These are phyloP conservation scores for Lachnellula arida DNA, from an alignment of 2,329 filamentous ascomycete species.

Conservation along the genomic window DNA sequence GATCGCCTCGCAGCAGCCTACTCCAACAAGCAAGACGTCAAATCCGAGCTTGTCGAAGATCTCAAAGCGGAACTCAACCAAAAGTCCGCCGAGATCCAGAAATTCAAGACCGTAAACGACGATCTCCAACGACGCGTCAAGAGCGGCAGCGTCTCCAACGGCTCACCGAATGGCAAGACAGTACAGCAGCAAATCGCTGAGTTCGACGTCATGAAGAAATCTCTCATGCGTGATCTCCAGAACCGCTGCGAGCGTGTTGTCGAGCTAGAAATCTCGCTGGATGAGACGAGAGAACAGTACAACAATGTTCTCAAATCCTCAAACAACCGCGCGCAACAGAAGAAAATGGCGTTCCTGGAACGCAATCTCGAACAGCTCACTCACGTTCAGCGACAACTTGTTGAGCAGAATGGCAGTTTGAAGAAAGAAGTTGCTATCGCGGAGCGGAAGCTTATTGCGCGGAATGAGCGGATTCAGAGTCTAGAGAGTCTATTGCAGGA, in stretches of 20 bases:
- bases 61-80: slow-evolving; percentile 70
- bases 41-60: slow-evolving; percentile 69
- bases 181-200: slow-evolving; percentile 97
- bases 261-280: slow-evolving; percentile 94
- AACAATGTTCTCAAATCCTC: slow-evolving; percentile 95
- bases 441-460: slow-evolving; percentile 91
- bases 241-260: slow-evolving; percentile 98
- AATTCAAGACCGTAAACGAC: slow-evolving; percentile 75
- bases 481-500: slow-evolving; percentile 90
- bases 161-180: slow-evolving; percentile 73
- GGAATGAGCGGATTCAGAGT: slow-evolving; percentile 95
- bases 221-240: slow-evolving; percentile 95
- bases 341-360: slow-evolving; percentile 99
- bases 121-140: slow-evolving; percentile 73
- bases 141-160: slow-evolving; percentile 57
- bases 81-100: slow-evolving; percentile 76
- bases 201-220: slow-evolving; percentile 99
- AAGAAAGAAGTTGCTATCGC: slow-evolving; percentile 99
- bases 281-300: slow-evolving; percentile 97
- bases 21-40: slow-evolving; percentile 66
- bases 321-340: slow-evolving; percentile 98
- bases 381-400: slow-evolving; percentile 92
- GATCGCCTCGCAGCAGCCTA: slow-evolving; percentile 72
- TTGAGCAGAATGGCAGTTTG: slow-evolving; percentile 93
- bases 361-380: slow-evolving; percentile 97